Percentiles rank a stretch among this genome's conserved stretches.
Evolutionary conservation across 2,329 filamentous ascomycete genomes (phyloP).

Genomic region (Penicillium paneum): DNA sequence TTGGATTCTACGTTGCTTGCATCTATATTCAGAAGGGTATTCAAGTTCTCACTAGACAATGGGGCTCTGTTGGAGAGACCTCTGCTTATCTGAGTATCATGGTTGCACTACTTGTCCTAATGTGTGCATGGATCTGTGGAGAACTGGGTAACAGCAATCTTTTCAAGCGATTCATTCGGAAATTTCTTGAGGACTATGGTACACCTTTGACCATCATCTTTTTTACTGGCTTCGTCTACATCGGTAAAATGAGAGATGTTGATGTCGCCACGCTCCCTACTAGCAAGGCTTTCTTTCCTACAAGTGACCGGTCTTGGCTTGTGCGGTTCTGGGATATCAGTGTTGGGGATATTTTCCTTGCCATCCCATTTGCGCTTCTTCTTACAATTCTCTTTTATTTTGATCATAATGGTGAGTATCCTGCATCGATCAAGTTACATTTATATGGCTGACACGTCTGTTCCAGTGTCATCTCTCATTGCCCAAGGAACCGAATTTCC

Average conservation of each 20-base stretch:
- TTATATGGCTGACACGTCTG: not conserved
- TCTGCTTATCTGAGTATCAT: conserved; percentile 75
- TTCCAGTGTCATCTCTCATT: conserved; percentile 71
- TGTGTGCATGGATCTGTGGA: conserved; percentile 70
- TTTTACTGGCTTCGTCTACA: conserved; percentile 84
- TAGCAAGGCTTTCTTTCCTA: conserved; percentile 74
- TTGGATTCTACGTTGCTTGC: conserved; percentile 88
- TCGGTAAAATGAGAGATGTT: conserved; percentile 75
- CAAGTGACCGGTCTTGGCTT: conserved; percentile 69
- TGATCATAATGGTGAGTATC: conserved; percentile 71
- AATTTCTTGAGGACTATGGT: conserved; percentile 87
- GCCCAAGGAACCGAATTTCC: conserved; percentile 81
- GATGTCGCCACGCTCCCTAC: conserved; percentile 70
- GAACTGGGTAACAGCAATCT: conserved; percentile 67
- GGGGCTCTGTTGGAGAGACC: conserved; percentile 55
- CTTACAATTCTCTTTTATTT: conserved; percentile 86
- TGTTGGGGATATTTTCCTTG: conserved; percentile 72
- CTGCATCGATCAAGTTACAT: no score
- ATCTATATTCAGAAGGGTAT: conserved; percentile 91
- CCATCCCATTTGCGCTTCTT: conserved; percentile 80
- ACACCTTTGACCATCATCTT: conserved; percentile 80
- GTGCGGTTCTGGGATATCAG: conserved; percentile 76
- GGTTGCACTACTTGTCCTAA: conserved; percentile 73
- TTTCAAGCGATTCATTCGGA: conserved; percentile 70
- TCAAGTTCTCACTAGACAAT: conserved; percentile 76